Evolutionary conservation across 1,139 yeast species (phyloP).

Genomic region (Candida frijolesensis): DNA sequence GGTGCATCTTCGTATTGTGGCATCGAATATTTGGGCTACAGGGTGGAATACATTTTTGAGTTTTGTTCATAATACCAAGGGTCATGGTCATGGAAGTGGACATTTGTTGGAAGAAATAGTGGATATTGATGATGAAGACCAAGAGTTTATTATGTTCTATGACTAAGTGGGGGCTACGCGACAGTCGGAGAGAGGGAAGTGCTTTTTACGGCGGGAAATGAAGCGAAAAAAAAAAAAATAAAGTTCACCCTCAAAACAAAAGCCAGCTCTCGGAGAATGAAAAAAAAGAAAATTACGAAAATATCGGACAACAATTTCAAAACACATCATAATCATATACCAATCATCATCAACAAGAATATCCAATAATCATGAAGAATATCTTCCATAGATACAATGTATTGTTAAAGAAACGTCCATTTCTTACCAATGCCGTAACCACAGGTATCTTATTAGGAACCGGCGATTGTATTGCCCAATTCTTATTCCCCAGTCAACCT

Average conservation of each 20-base stretch:
- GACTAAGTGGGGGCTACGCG: constrained; percentile 9
- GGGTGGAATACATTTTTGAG: constrained; percentile 52
- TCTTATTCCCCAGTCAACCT: constrained; percentile 22
- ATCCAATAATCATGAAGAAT: constrained; percentile 5
- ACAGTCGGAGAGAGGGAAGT: not conserved
- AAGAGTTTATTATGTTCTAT: constrained; percentile 32
- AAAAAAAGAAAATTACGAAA: not conserved
- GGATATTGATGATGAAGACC: constrained; percentile 39
- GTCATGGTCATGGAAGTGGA: constrained; percentile 49
- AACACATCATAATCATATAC: not conserved
- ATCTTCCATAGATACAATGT: constrained; percentile 30
- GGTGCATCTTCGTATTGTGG: constrained; percentile 42
- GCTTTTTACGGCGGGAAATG: not conserved
- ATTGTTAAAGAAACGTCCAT: constrained; percentile 33
- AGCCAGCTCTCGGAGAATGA: no score
- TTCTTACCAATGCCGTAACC: constrained; percentile 38
- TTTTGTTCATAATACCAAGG: constrained; percentile 43
- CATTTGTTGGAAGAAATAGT: constrained; percentile 40
- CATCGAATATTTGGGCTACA: constrained; percentile 43
- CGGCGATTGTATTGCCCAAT: constrained; percentile 46
- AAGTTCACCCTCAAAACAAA: no score
- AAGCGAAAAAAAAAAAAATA: not conserved
- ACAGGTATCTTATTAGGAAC: constrained; percentile 45
- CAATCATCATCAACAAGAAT: not conserved
- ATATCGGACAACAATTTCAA: not conserved